Conservation (phyloP, 208 protist genomes). For the Zelonia costaricensis region DNA sequence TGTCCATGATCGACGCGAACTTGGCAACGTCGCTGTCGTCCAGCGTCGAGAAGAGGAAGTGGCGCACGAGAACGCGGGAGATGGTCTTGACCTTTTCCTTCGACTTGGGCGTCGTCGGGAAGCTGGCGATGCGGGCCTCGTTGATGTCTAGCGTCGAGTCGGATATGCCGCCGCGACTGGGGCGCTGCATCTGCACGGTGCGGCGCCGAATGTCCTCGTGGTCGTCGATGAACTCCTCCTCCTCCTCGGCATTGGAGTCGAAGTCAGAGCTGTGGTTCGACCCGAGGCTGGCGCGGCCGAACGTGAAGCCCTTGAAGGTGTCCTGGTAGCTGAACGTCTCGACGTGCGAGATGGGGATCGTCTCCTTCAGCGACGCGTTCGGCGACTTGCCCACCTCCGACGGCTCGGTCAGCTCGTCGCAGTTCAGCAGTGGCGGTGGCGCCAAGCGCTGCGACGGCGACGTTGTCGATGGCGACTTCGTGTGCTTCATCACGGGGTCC, state of each 20-base stretch:
- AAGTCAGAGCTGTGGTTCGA: conserved; percentile 7
- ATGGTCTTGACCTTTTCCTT: conserved; percentile 58
- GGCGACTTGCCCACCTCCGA: conserved; percentile 1
- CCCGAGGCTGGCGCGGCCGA: conserved; percentile 17
- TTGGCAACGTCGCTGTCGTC: conserved; percentile 61
- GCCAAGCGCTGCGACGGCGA: neutral
- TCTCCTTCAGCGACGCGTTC: neutral
- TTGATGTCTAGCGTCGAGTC: conserved; percentile 44
- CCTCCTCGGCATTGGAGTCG: conserved; percentile 2
- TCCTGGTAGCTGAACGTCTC: conserved; percentile 11
- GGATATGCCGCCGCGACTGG: conserved; percentile 50
- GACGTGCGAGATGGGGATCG: neutral
- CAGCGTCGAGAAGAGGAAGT: conserved; percentile 76
- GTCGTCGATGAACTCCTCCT: conserved; percentile 44
- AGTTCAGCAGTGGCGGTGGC: neutral
- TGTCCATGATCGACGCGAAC: conserved; percentile 69
- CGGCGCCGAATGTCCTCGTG: conserved; percentile 46
- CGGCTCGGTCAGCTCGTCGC: neutral
- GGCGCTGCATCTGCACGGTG: conserved; percentile 44
- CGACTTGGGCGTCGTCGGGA: conserved; percentile 58
- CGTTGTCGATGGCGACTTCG: neutral
- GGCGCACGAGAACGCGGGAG: conserved; percentile 49
- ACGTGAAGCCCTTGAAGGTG: conserved; percentile 33
- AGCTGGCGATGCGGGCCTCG: conserved; percentile 45
- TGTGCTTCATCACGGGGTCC: neutral